A percentile compares a stretch with the other conserved stretches of the same genome.
phyloP scores from a whole-genome alignment of 2,329 filamentous ascomycete species.

The Sporothrix pallida region DNA sequence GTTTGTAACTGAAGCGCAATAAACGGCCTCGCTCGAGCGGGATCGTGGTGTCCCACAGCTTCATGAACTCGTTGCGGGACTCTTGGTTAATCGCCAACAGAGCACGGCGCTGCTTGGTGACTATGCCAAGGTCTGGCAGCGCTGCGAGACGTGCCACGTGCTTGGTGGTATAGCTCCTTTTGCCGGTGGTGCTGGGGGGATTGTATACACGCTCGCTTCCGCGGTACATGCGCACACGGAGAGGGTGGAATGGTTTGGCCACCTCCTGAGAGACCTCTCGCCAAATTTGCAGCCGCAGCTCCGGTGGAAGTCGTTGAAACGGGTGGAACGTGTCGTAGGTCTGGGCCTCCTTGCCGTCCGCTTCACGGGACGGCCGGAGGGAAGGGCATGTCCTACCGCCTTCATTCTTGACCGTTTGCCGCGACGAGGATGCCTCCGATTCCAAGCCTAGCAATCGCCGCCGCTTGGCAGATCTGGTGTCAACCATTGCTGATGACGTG shows the following conservation, averaged over 20 bases:
- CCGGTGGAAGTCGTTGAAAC: slow-evolving; percentile 34
- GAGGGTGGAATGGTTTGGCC: slow-evolving; percentile 32
- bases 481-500: background rate
- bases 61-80: slow-evolving; percentile 33
- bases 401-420: background rate
- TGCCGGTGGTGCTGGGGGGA: background rate
- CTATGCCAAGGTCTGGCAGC: slow-evolving; percentile 35
- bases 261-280: slow-evolving; percentile 20
- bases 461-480: slow-evolving; percentile 2
- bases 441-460: slow-evolving; percentile 1
- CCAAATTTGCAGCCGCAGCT: slow-evolving; percentile 38
- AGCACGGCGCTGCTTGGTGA: slow-evolving; percentile 30
- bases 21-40: slow-evolving; percentile 23
- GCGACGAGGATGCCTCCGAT: background rate
- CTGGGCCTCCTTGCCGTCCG: background rate
- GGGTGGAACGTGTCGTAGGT: slow-evolving; percentile 12
- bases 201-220: slow-evolving; percentile 31
- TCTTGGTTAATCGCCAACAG: slow-evolving; percentile 36
- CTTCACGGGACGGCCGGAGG: background rate
- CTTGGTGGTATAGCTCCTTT: slow-evolving; percentile 8
- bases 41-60: slow-evolving; percentile 28
- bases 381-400: background rate
- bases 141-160: slow-evolving; percentile 32
- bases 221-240: slow-evolving; percentile 38
- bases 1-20: slow-evolving; percentile 32